Evolutionary conservation across 2,329 filamentous ascomycete species (phyloP), one percentile per base, ranked within the genome.

Genomic region (Alternaria panax): DNA sequence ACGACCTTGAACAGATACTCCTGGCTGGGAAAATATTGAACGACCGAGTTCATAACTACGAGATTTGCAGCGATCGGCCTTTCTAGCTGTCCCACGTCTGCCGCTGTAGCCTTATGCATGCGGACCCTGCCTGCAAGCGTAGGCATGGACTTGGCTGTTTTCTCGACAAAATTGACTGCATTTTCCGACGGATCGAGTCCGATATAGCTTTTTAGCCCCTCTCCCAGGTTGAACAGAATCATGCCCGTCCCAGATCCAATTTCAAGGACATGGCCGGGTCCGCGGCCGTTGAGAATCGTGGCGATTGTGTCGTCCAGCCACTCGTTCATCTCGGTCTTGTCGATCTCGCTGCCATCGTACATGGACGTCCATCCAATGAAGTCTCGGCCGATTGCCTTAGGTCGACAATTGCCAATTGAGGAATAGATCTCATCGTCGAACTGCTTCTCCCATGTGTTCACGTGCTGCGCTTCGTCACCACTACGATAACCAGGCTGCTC

Each of bases 11-110:
- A 52, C 3, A 64, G 54, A 30, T 64, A 64, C 3, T 61, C 61
- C 20, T 52, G 54, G 40, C 58, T 61, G 7, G 61, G 61, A 20
- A 64, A 64, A 30, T 64, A 61, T 24, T 64, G 57, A 11, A 53
- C 53, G 2, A 63, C 60, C 2, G 60, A 63, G 41, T 63, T 63
- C 2, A 60, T 16, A 30, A 56, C 38, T 9, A 55, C 46, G 9
- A 51, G 20, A 4, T 55, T 27, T 5, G 46, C 34, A n/a, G 5
- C 20, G 18, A 40, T 14, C 7, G 20, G 30, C 3, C 1, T 34
- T 8, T 59, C 20, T 14, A 60, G 7, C 11, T 34, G 22, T 11
- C 30, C 20, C 36, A 55, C 11, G 18, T 38, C 36, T 0, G n/a
- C n/a, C 5, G 36, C 36, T 38, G 36, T 38, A 7, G 14, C n/a